Evolutionary conservation across 306 rosid species (phyloP), one percentile per base, ranked within the genome.

Genomic region (Gastrolobium bilobum): DNA sequence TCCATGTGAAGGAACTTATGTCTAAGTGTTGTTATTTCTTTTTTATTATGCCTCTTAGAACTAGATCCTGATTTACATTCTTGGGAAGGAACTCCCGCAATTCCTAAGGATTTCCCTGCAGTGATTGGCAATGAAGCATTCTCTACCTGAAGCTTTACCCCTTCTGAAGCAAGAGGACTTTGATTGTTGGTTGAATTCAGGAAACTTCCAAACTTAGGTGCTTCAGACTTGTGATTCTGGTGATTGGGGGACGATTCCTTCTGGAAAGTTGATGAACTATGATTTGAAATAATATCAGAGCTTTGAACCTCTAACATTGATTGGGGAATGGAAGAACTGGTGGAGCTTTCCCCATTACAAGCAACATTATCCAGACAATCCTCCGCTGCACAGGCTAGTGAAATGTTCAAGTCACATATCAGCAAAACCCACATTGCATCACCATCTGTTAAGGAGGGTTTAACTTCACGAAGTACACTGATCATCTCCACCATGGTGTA

Each of bases 391-490:
- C 87, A 83, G 43, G 90, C 97, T 15, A 80, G 97, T 63, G 81
- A 51, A 53, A 91, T 79, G 78, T 88, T 89, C 76, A 91, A 75
- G 82, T 89, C 93, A 20, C 84, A 83, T 43, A 91, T 73, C 84
- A 91, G 64, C 82, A 89, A 82, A 77, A 79, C 71, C 97, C 97
- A 91, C 97, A 91, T 88, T 57, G 92, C 97, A 56, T 91, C 97
- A 11, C 85, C 84, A 40, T 58, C 85, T 11, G 90, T 79, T 57
- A 91, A 78, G 67, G 84, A 91, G 6, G 90, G 93, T 77, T 74
- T 89, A 44, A 91, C 76, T 78, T 89, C 93, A 10, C 79, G 75
- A 63, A 91, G 85, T 37, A 89, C 81, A 67, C 85, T 68, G n/a
- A 89, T 57, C 89, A 91, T 86, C 85, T 91, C 97, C 74, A 86